Evolutionary conservation across 2,329 filamentous ascomycete species (phyloP).

Genomic region (Botrytis galanthina): DNA sequence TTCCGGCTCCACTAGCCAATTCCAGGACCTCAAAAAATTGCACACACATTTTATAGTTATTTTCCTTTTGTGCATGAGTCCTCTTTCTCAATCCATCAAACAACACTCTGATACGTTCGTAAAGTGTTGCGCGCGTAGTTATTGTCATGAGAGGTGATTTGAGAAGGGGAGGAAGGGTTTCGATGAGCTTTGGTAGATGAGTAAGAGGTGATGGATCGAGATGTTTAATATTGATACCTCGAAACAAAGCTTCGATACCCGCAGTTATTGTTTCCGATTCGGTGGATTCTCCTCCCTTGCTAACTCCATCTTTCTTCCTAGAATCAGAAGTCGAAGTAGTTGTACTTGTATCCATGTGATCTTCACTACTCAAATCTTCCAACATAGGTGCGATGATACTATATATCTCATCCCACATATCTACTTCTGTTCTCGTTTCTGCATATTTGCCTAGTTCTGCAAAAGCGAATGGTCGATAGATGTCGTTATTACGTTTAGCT

Average conservation of each 20-base stretch:
- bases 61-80: slow-evolving; percentile 26
- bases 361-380: slow-evolving; percentile 48
- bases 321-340: slow-evolving; percentile 12
- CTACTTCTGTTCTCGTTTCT: slow-evolving; percentile 63
- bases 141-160: slow-evolving; percentile 35
- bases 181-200: slow-evolving; percentile 34
- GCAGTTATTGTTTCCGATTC: slow-evolving; percentile 36
- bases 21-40: slow-evolving; percentile 35
- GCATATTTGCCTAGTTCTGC: slow-evolving; percentile 69
- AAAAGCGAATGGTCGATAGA: slow-evolving; percentile 76
- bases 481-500: slow-evolving; percentile 86
- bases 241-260: slow-evolving; percentile 37
- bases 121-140: slow-evolving; percentile 34
- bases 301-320: slow-evolving; percentile 29
- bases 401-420: slow-evolving; percentile 66
- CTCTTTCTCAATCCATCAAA: slow-evolving; percentile 36
- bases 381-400: slow-evolving; percentile 63
- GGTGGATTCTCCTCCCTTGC: slow-evolving; percentile 29
- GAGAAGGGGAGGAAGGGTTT: slow-evolving; percentile 29
- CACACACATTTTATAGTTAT: slow-evolving; percentile 28
- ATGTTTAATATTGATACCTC: slow-evolving; percentile 35
- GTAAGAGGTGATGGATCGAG: slow-evolving; percentile 29
- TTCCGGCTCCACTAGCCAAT: slow-evolving; percentile 36
- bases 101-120: slow-evolving; percentile 35
- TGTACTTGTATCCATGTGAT: slow-evolving; percentile 54